Evolutionary conservation across 768 basidiomycete genomes (phyloP).

Genomic region (Tulasnella calospora): DNA sequence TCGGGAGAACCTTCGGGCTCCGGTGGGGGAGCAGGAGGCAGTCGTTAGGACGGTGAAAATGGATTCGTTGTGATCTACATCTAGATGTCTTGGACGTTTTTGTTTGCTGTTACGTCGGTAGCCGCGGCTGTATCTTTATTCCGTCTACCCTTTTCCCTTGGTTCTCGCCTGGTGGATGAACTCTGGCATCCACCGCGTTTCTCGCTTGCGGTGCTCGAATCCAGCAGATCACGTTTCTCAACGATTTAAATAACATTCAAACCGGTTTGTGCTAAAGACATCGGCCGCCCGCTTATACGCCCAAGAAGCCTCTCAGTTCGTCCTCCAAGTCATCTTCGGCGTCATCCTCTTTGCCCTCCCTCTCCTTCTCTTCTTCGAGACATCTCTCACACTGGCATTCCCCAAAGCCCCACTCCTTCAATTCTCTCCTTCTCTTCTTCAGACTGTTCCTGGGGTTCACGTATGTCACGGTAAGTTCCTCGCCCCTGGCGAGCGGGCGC

Average conservation of each 20-base stretch:
- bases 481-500: conserved; percentile 56
- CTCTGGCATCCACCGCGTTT: neutral
- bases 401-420: conserved; percentile 73
- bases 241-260: neutral
- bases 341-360: neutral
- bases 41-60: neutral
- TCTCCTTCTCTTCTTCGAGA: conserved; percentile 46
- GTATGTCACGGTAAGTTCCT: conserved; percentile 75
- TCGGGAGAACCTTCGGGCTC: neutral
- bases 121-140: conserved; percentile 4
- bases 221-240: neutral
- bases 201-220: neutral
- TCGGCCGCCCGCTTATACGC: conserved; percentile 25
- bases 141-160: neutral
- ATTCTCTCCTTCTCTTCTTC: conserved; percentile 36
- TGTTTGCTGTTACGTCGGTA: neutral
- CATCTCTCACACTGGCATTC: conserved; percentile 66
- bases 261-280: neutral
- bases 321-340: conserved; percentile 26
- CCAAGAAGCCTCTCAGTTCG: conserved; percentile 30
- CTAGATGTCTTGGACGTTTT: neutral
- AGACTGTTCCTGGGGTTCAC: conserved; percentile 52
- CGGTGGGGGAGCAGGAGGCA: neutral
- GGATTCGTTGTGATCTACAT: neutral
- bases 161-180: neutral